Percentiles rank a stretch among this genome's conserved stretches.
phyloP scores from a whole-genome alignment of 768 basidiomycete genomes.

The Russula virescens region DNA sequence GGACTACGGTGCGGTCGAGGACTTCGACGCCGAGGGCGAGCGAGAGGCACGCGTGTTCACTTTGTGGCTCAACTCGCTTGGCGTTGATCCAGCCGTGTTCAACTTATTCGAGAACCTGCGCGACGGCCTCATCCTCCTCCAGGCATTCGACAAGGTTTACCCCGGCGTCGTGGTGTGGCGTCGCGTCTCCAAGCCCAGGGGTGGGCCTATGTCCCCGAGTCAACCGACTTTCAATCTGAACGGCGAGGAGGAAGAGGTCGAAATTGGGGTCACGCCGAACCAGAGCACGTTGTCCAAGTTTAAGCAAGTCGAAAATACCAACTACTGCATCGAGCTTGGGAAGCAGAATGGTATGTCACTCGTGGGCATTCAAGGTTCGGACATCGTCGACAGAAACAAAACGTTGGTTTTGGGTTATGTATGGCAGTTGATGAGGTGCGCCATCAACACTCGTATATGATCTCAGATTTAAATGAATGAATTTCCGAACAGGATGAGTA shows the following conservation, averaged over 20 bases:
- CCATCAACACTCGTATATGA: background rate
- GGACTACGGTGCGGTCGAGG: constrained; percentile 83
- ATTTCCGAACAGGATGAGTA: constrained; percentile 56
- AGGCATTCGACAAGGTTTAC: constrained; percentile 93
- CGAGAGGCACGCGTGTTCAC: constrained; percentile 97
- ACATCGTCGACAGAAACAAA: constrained; percentile 90
- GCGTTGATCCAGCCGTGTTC: constrained; percentile 93
- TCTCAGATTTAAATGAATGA: background rate
- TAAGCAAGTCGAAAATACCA: constrained; percentile 98
- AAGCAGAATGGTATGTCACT: constrained; percentile 92
- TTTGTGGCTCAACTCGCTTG: constrained; percentile 95
- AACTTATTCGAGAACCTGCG: constrained; percentile 95
- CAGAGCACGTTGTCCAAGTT: constrained; percentile 86
- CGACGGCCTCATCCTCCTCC: constrained; percentile 86
- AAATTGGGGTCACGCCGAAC: constrained; percentile 77
- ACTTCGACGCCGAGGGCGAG: constrained; percentile 99
- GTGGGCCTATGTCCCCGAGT: constrained; percentile 41
- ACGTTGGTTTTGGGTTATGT: constrained; percentile 94
- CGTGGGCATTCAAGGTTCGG: constrained; percentile 96
- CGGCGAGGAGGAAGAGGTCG: constrained; percentile 69
- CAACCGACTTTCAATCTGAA: constrained; percentile 29
- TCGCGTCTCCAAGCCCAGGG: constrained; percentile 90
- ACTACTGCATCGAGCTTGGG: constrained; percentile 90
- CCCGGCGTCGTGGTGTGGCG: constrained; percentile 94
- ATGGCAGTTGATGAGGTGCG: constrained; percentile 94